Evolutionary conservation across 148 eudicot genomes (phyloP), one percentile per base, ranked within the genome.

Genomic region (Cornus florida): DNA sequence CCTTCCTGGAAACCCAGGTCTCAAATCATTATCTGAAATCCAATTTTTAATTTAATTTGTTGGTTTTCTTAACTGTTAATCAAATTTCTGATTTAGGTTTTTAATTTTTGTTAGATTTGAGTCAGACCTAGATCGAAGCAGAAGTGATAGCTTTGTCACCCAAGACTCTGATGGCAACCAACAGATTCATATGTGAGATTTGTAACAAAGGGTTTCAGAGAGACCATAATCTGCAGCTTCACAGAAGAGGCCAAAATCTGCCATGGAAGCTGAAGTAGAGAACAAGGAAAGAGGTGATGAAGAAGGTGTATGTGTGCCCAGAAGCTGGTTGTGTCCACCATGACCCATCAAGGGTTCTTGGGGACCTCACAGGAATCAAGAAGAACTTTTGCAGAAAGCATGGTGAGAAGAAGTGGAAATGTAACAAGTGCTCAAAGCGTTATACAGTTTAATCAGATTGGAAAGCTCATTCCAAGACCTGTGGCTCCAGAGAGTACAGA

Each of bases 261-360:
- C 98, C 98, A 84, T 95, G 98, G 98, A 95, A 95, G 84, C 84
- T 95, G 20, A 95, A 95, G 89, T 94, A 91, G 74, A 93, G 97
- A 69, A 77, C 74, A 33, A 88, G 84, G 79, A 93, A 87, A 74
- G 94, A 92, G 17, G 83, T 89, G 12, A 83, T 86, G 83, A 95
- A 90, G 87, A 91, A 92, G 69, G 98, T 93, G 20, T 95, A 95
- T 78, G 93, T 95, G 3, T 95, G 98, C 79, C 98, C 98, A 38
- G 97, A 93, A 74, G 41, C 74, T 7, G 84, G 87, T 33, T 95
- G 98, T 79, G 94, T 95, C 0, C 98, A 95, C 75, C 94, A 95
- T 76, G 92, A 93, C 53, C 97, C 98, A 5, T 87, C 93, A 57
- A 93, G 98, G 71, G 98, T 97, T 2, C 85, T 95, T 22, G 98